phyloP scores from a whole-genome alignment of 768 basidiomycete genomes.

The Rhizopogon rudus region DNA sequence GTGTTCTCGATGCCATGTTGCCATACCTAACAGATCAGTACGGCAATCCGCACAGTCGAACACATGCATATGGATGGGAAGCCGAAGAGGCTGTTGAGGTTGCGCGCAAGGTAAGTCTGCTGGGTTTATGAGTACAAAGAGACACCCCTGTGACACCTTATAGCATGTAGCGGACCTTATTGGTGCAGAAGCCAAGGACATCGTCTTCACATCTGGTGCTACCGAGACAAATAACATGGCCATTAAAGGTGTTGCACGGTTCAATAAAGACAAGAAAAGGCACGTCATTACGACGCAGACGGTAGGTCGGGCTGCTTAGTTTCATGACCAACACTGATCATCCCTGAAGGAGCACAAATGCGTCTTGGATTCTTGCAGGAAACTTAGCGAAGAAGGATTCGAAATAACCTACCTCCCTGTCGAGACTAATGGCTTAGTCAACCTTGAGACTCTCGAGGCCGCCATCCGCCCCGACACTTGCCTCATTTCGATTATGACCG shows the following conservation, averaged over 20 bases:
- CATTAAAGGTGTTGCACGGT: constrained; percentile 94
- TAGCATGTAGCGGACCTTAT: constrained; percentile 90
- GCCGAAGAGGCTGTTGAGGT: constrained; percentile 92
- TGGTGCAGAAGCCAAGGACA: constrained; percentile 92
- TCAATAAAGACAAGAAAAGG: constrained; percentile 88
- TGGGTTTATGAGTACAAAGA: constrained; percentile 4
- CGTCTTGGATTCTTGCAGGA: constrained; percentile 95
- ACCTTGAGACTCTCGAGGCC: constrained; percentile 71
- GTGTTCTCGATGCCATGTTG: constrained; percentile 95
- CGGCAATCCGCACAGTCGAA: constrained; percentile 97
- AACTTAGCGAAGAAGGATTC: constrained; percentile 93
- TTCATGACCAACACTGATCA: not conserved
- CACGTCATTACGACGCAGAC: constrained; percentile 96
- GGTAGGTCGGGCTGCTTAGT: constrained; percentile 37
- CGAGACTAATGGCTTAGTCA: constrained; percentile 76
- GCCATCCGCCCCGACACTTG: constrained; percentile 92
- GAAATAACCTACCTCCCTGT: constrained; percentile 98
- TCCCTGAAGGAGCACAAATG: constrained; percentile 92
- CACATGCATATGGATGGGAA: constrained; percentile 99
- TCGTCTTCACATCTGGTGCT: constrained; percentile 96
- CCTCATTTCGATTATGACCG: constrained; percentile 96
- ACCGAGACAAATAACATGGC: constrained; percentile 98
- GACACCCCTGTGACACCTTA: not conserved
- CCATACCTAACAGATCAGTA: constrained; percentile 94
- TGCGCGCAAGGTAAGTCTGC: constrained; percentile 65